phyloP scores from a whole-genome alignment of 148 eudicot genomes.

The Vaccinium macrocarpon region DNA sequence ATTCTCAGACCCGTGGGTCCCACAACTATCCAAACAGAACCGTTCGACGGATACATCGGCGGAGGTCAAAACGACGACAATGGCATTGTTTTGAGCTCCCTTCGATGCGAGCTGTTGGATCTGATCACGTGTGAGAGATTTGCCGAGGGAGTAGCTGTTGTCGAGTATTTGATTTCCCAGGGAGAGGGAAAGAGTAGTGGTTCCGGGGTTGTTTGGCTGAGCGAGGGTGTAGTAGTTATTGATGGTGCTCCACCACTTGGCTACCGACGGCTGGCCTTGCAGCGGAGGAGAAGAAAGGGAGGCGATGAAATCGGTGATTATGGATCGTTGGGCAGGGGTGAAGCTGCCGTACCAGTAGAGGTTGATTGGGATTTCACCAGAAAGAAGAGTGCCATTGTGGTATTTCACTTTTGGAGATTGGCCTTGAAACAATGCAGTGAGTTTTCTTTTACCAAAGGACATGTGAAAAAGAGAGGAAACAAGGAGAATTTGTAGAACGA shows the following conservation, averaged over 20 bases:
- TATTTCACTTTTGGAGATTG: conserved; percentile 2
- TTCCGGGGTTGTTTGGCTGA: conserved; percentile 7
- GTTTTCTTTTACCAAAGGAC: not conserved
- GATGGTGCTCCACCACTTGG: conserved; percentile 33
- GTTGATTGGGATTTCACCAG: conserved; percentile 35
- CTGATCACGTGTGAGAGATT: conserved; percentile 27
- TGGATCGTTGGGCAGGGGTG: conserved; percentile 38
- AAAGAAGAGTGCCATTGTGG: conserved; percentile 35
- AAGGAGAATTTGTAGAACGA: not conserved
- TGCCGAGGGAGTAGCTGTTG: conserved; percentile 31
- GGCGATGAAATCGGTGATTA: conserved; percentile 33
- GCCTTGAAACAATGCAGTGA: not conserved
- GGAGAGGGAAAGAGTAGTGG: conserved; percentile 18
- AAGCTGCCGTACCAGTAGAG: conserved; percentile 50
- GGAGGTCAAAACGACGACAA: conserved; percentile 36
- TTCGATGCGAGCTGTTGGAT: conserved; percentile 24
- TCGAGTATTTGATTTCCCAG: conserved; percentile 27
- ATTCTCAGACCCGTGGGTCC: conserved; percentile 30
- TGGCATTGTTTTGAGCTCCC: conserved; percentile 19
- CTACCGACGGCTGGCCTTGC: conserved; percentile 30
- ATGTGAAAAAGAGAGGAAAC: not conserved
- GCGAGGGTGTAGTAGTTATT: conserved; percentile 20
- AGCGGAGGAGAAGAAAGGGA: conserved; percentile 24
- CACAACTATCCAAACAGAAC: conserved; percentile 36
- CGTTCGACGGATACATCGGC: conserved; percentile 34